Evolutionary conservation across 2,329 filamentous ascomycete species (phyloP), one percentile per base, ranked within the genome.

Genomic region (Scortechinia acanthostroma): DNA sequence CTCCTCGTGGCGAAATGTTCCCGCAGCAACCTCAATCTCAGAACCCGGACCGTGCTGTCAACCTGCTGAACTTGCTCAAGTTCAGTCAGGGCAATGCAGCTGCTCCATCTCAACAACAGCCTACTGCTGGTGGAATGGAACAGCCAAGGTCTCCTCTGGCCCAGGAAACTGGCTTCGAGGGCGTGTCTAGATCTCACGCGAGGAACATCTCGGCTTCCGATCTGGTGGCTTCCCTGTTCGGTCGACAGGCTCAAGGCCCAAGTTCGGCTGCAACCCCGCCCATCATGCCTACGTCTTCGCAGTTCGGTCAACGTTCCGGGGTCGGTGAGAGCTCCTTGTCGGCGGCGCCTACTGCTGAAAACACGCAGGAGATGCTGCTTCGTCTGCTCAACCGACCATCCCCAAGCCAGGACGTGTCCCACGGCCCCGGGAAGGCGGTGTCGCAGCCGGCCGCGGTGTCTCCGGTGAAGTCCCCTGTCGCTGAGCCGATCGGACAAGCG

Each of bases 301-400:
- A 30, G 25, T n/a, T n/a, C n/a, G 25, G 25, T 10, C n/a, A 10
- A n/a, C 10, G 25, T 30, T 10, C 10, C 10, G 25, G 25, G 10
- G 25, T n/a, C 10, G 25, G 10, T 10, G 25, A 30, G 25, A 30
- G 25, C n/a, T 30, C 25, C 25, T 30, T n/a, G n/a, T 30, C 25
- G 10, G 25, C 25, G 10, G 25, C 25, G 10, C 25, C 25, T n/a
- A 30, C 10, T n/a, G 10, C 25, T n/a, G 35, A 40, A 17, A 30
- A 30, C 25, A 30, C 25, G n/a, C 6, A 40, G 17, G 35, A 40
- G 6, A 40, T 40, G 35, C 17, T 40, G 35, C 35, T 40, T 40
- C 35, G 35, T 10, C 17, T 40, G 10, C 17, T 40, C 10, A 40
- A 40, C 17, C 10, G 35, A 6, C n/a, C n/a, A n/a, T n/a, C n/a